phyloP scores from a whole-genome alignment of 2,329 filamentous ascomycete species.

The Monilinia fructigena region DNA sequence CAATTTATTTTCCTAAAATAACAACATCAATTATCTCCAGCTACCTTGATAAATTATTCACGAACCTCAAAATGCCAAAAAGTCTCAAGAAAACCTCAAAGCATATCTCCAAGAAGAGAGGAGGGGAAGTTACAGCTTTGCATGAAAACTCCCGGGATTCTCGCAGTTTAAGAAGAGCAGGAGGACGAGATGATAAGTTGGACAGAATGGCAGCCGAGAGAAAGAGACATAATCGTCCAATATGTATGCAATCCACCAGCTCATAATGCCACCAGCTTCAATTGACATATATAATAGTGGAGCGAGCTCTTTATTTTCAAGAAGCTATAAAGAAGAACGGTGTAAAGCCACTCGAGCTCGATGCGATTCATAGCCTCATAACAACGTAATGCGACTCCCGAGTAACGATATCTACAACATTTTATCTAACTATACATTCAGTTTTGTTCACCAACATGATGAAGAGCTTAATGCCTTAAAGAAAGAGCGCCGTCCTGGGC shows the following conservation, averaged over 20 bases:
- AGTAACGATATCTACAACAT: neutral
- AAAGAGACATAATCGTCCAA: constrained; percentile 70
- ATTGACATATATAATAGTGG: constrained; percentile 49
- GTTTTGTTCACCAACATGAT: constrained; percentile 66
- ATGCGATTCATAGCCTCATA: constrained; percentile 61
- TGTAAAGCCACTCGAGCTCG: constrained; percentile 51
- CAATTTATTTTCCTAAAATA: neutral
- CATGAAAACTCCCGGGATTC: constrained; percentile 90
- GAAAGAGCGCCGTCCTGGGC: constrained; percentile 70
- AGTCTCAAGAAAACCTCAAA: constrained; percentile 82
- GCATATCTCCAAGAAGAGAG: constrained; percentile 84
- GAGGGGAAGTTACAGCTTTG: constrained; percentile 68
- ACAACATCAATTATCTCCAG: neutral
- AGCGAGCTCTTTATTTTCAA: constrained; percentile 71
- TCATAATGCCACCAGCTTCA: constrained; percentile 8
- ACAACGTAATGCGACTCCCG: constrained; percentile 52
- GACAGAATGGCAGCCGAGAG: constrained; percentile 68
- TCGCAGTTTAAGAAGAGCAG: constrained; percentile 74
- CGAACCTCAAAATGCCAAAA: constrained; percentile 61
- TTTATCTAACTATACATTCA: constrained; percentile 38
- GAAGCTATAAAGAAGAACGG: constrained; percentile 56
- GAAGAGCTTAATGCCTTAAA: constrained; percentile 67
- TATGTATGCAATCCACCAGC: constrained; percentile 51
- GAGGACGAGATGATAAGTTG: constrained; percentile 78
- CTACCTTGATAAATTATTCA: neutral